Base-by-base conservation (phyloP, 331 rosid genomes). In the Malus hybrid region DNA sequence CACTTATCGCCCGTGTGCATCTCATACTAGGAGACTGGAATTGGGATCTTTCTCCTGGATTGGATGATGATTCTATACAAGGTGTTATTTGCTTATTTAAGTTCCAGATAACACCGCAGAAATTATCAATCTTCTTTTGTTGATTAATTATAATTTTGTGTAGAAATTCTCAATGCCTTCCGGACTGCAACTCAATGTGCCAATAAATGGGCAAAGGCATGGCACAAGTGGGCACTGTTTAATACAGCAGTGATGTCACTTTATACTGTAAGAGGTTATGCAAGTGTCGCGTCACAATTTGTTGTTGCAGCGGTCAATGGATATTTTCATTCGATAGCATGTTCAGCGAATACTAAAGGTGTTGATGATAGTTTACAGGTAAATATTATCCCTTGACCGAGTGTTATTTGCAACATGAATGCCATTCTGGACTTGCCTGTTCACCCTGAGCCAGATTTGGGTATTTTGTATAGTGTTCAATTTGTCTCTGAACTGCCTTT, bases 331-430 rank as follows among this genome's bases (percentile, higher is more conserved):
- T 94, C 99, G 62, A 94, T 94, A 75, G 97, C 99, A 73, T 94
- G 96, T 85, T 97, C 90, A 24, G 97, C 97, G 57, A 92, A 94
- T 90, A 87, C 96, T 69, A 92, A 88, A 88, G 99, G 97, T 78
- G 96, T 94, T 77, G 99, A 92, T 81, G 99, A 89, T 79, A 94
- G 97, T 87, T 88, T 94, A 86, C 99, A 88, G 97, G 99, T 91
- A 87, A 72, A 65, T 62, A 70, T 32, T 13, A 33, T n/a, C 46
- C 24, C 60, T 34, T 61, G 42, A n/a, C 36, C 1, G 6, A 27
- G 10, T 7, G 19, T 27, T 28, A 24, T 28, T 28, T 27, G 18
- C 6, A 34, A 36, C 29, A 36, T 1, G 28, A 19, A 39, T 18
- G 7, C 42, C 31, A 32, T 32, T 32, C 34, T 32, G 63, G 66